These are phyloP conservation scores for Monosporozyma aerobia DNA, from an alignment of 805 yeast genomes.

Conservation along the genomic window DNA sequence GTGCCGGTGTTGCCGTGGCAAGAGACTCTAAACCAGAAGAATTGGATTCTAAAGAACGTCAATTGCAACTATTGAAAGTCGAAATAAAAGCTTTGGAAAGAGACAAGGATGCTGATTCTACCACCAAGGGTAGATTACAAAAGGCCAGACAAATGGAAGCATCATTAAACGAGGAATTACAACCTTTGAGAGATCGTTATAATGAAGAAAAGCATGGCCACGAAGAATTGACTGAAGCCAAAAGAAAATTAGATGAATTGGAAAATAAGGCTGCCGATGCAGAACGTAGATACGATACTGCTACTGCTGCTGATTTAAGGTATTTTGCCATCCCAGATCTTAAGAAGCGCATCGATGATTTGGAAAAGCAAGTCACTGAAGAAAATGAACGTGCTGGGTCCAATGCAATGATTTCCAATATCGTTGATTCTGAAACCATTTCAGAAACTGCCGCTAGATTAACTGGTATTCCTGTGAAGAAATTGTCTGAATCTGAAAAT, in stretches of 20 bases:
- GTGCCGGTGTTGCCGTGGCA: conserved; percentile 96
- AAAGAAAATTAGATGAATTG: conserved; percentile 84
- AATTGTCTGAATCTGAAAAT: conserved; percentile 92
- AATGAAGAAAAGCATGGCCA: conserved; percentile 83
- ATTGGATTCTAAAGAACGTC: conserved; percentile 86
- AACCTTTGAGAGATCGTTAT: conserved; percentile 79
- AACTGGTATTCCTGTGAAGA: conserved; percentile 94
- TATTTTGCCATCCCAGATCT: conserved; percentile 97
- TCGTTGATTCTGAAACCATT: conserved; percentile 84
- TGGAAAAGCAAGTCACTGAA: conserved; percentile 71
- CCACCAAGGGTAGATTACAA: conserved; percentile 78
- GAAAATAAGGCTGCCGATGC: conserved; percentile 92
- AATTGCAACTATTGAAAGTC: conserved; percentile 82
- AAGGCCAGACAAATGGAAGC: conserved; percentile 74
- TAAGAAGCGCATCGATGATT: conserved; percentile 58
- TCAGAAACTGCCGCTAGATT: conserved; percentile 96
- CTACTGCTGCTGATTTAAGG: conserved; percentile 89
- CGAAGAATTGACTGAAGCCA: conserved; percentile 80
- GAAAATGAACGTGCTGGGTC: conserved; percentile 55
- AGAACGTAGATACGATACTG: conserved; percentile 92
- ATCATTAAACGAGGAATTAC: conserved; percentile 72
- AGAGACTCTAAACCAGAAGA: conserved; percentile 98
- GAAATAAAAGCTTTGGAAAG: conserved; percentile 96
- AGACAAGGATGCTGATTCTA: conserved; percentile 74
- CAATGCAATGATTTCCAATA: conserved; percentile 70